These are phyloP conservation scores for Myxozyma mucilagina DNA, from an alignment of 805 yeast genomes.

Conservation along the genomic window DNA sequence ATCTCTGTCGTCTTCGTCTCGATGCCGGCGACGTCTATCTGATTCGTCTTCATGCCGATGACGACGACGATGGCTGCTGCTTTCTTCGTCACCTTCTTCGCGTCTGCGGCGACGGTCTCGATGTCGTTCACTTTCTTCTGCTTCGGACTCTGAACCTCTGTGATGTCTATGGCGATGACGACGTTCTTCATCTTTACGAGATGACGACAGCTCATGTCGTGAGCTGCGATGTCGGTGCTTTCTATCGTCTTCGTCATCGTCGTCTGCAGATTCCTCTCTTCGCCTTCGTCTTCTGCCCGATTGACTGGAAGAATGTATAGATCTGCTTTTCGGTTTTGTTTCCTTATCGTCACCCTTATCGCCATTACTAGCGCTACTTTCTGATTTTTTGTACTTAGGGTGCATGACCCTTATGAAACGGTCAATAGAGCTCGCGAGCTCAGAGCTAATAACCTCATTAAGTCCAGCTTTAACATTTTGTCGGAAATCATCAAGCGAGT, in stretches of 20 bases:
- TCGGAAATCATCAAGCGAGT: conserved; percentile 42
- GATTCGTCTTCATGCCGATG: background rate
- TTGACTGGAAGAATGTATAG: background rate
- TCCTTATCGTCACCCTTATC: background rate
- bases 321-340: background rate
- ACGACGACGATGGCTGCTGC: background rate
- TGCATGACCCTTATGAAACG: conserved; percentile 38
- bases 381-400: conserved; percentile 35
- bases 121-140: conserved; percentile 5
- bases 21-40: conserved; percentile 1
- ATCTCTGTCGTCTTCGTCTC: conserved; percentile 1
- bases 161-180: background rate
- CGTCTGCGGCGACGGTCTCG: conserved; percentile 3
- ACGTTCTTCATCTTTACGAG: background rate
- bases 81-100: background rate
- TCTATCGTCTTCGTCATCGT: background rate
- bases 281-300: conserved; percentile 1
- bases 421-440: conserved; percentile 37
- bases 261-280: background rate
- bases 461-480: conserved; percentile 47
- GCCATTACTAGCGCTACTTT: background rate
- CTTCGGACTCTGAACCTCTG: background rate
- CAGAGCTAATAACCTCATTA: conserved; percentile 43
- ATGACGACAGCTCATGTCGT: background rate
- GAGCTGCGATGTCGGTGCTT: background rate